Conservation (phyloP, 345 rosid species). For the Aurinia saxatilis region DNA sequence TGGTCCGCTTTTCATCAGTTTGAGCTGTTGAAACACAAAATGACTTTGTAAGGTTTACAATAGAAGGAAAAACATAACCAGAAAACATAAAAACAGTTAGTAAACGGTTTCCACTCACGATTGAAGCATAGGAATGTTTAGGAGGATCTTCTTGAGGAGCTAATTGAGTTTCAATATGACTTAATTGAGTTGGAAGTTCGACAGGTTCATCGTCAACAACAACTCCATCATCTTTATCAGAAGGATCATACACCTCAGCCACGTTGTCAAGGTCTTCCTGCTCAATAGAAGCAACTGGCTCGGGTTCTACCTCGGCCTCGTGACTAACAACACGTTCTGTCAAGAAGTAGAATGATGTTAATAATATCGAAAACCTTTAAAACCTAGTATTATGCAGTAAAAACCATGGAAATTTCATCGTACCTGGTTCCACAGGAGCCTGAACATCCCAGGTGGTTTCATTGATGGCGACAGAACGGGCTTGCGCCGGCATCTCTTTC, state of each 20-base stretch:
- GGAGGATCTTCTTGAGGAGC: slow-evolving; percentile 52
- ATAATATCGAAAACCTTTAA: not conserved
- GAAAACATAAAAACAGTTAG: not conserved
- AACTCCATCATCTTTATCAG: slow-evolving; percentile 43
- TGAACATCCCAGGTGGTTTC: slow-evolving; percentile 32
- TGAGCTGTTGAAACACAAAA: slow-evolving; percentile 42
- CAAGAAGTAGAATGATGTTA: not conserved
- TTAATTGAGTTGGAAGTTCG: slow-evolving; percentile 28
- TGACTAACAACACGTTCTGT: slow-evolving; percentile 26
- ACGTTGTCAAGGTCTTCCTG: slow-evolving; percentile 29
- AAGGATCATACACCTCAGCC: slow-evolving; percentile 32
- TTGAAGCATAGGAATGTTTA: slow-evolving; percentile 42
- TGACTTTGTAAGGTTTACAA: not conserved
- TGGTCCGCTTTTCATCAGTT: slow-evolving; percentile 45
- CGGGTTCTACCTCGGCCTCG: slow-evolving; percentile 16
- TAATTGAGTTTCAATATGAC: slow-evolving; percentile 29
- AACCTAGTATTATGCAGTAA: not conserved
- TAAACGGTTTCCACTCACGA: slow-evolving; percentile 44
- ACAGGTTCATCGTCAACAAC: slow-evolving; percentile 26
- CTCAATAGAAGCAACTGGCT: slow-evolving; percentile 29
- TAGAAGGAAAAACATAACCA: not conserved
- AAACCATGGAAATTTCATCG: not conserved
- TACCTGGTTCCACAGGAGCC: slow-evolving; percentile 45
- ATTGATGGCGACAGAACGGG: slow-evolving; percentile 28
- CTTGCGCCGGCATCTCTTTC: slow-evolving; percentile 29